A percentile compares a stretch with the other conserved stretches of the same genome.
Conservation (phyloP, 257 asterid species). For the Ocimum tenuiflorum region DNA sequence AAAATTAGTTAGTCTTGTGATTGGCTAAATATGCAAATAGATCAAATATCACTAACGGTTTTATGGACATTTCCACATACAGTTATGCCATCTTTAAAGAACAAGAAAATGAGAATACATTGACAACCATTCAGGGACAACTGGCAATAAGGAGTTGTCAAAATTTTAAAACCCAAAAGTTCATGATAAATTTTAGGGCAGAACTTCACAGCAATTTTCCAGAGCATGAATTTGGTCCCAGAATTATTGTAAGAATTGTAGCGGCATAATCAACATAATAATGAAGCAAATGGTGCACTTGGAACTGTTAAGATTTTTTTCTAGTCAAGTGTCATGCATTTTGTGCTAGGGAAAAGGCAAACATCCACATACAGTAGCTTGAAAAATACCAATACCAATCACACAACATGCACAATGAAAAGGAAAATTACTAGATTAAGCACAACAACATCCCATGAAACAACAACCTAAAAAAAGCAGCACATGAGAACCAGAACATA, state of each 20-base stretch:
- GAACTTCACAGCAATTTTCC: too few relatives aligned
- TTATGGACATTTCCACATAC: not conserved
- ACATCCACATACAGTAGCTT: not conserved
- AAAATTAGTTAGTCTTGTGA: conserved; percentile 1
- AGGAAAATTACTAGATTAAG: not conserved
- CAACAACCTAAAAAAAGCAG: not conserved
- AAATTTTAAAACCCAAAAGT: too few relatives aligned
- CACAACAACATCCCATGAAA: not conserved
- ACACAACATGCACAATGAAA: not conserved
- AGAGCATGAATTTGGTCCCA: too few relatives aligned
- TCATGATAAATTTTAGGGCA: not conserved
- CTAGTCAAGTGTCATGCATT: too few relatives aligned
- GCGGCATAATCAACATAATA: too few relatives aligned
- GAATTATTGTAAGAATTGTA: too few relatives aligned
- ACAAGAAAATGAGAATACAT: not conserved
- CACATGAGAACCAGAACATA: not conserved
- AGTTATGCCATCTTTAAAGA: not conserved
- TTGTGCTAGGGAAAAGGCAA: too few relatives aligned
- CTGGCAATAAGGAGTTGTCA: not conserved
- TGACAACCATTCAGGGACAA: not conserved
- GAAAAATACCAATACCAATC: not conserved
- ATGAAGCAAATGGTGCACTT: too few relatives aligned
- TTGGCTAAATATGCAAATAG: conserved; percentile 1
- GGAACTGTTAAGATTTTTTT: too few relatives aligned
- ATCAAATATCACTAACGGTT: not conserved